Evolutionary conservation across 768 basidiomycete genomes (phyloP).

Genomic region (Pleurotus ostreatus): DNA sequence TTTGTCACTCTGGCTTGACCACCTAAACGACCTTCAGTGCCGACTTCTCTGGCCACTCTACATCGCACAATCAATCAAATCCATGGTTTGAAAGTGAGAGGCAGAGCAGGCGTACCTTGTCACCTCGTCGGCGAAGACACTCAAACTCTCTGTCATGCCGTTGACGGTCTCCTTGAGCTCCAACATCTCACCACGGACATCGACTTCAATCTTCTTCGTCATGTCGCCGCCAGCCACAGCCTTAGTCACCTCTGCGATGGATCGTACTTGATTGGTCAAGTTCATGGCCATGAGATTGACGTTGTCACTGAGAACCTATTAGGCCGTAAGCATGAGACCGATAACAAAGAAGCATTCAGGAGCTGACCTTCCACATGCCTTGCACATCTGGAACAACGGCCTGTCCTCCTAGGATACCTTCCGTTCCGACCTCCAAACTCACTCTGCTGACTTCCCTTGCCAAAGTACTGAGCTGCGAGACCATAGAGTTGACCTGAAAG

Average conservation of each 20-base stretch:
- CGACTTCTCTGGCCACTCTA: conserved; percentile 90
- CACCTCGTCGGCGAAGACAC: conserved; percentile 78
- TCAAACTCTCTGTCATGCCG: conserved; percentile 85
- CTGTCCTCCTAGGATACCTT: conserved; percentile 92
- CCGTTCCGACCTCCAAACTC: conserved; percentile 75
- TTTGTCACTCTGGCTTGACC: conserved; percentile 91
- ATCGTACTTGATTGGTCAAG: conserved; percentile 83
- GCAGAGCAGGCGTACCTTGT: conserved; percentile 21
- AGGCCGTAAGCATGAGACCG: neutral
- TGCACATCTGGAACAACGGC: conserved; percentile 87
- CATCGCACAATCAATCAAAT: neutral
- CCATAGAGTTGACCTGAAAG: conserved; percentile 58
- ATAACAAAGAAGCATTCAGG: neutral
- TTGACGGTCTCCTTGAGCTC: conserved; percentile 91
- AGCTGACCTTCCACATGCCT: conserved; percentile 84
- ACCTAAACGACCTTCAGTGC: conserved; percentile 91
- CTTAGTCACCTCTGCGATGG: conserved; percentile 87
- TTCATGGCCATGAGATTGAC: conserved; percentile 90
- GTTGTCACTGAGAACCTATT: conserved; percentile 61
- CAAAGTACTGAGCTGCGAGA: conserved; percentile 51
- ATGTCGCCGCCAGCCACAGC: conserved; percentile 92
- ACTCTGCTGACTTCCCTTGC: conserved; percentile 65
- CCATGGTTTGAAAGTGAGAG: neutral
- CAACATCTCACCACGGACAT: conserved; percentile 87
- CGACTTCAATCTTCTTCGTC: conserved; percentile 88